Conservation (phyloP, 345 rosid species). For the Erucastrum elatum region DNA sequence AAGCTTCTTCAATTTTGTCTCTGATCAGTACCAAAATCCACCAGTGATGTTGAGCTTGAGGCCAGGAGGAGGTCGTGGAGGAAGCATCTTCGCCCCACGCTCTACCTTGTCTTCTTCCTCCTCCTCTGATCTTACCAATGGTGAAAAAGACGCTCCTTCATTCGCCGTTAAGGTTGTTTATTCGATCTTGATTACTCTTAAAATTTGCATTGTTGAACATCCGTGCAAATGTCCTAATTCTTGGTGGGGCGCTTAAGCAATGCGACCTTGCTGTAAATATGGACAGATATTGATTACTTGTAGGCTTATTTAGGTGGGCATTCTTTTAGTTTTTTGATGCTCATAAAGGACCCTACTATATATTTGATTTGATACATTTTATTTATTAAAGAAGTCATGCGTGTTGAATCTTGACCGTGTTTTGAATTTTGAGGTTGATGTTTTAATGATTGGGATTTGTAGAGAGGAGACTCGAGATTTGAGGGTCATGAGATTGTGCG, state of each 20-base stretch:
- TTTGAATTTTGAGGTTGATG: background rate
- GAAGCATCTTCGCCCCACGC: conserved; percentile 33
- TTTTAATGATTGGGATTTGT: conserved; percentile 22
- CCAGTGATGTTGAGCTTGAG: conserved; percentile 39
- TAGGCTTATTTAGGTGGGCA: conserved; percentile 67
- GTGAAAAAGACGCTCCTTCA: conserved; percentile 29
- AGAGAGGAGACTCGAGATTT: conserved; percentile 70
- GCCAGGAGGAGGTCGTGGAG: conserved; percentile 44
- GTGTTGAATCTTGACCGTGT: background rate
- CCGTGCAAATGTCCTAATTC: conserved; percentile 94
- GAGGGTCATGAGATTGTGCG: conserved; percentile 63
- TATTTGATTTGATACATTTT: too few relatives aligned
- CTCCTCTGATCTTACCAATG: conserved; percentile 25
- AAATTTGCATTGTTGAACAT: background rate
- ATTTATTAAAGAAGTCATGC: background rate
- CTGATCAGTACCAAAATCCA: background rate
- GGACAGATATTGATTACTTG: conserved; percentile 55
- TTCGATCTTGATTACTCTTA: background rate
- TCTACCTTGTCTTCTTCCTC: conserved; percentile 21
- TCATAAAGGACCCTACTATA: conserved; percentile 59
- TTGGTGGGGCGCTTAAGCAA: conserved; percentile 63
- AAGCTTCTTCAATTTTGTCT: background rate
- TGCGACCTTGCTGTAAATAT: conserved; percentile 76
- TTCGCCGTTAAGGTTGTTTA: conserved; percentile 33
- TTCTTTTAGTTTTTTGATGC: conserved; percentile 42